Conservation (phyloP, 768 basidiomycete genomes). For the Nevesoporus exiguus region DNA sequence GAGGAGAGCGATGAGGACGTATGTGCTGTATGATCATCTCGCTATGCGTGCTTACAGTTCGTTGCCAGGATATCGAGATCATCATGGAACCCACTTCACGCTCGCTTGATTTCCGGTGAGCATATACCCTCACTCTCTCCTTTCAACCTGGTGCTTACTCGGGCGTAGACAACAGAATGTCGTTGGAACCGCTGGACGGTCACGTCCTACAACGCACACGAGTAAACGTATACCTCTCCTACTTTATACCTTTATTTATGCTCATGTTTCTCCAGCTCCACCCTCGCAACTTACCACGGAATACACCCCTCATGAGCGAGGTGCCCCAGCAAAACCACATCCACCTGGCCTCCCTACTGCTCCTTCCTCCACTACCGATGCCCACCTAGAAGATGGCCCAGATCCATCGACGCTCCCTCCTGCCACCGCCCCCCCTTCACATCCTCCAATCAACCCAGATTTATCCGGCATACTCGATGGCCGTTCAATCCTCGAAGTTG, state of each 20-base stretch:
- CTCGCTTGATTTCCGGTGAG: conserved; percentile 72
- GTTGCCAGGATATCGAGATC: conserved; percentile 76
- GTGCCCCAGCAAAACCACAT: conserved; percentile 37
- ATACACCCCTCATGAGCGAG: conserved; percentile 72
- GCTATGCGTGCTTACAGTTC: conserved; percentile 2
- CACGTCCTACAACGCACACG: conserved; percentile 33
- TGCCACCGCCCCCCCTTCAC: conserved; percentile 70
- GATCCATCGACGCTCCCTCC: conserved; percentile 65
- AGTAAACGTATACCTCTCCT: conserved; percentile 28
- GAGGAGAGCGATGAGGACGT: conserved; percentile 51
- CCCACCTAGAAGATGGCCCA: conserved; percentile 44
- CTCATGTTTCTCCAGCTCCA: conserved; percentile 24
- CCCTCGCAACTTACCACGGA: conserved; percentile 73
- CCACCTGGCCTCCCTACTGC: conserved; percentile 19
- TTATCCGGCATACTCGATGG: conserved; percentile 66
- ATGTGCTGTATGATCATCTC: conserved; percentile 10
- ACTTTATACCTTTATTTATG: not conserved
- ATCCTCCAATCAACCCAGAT: conserved; percentile 72
- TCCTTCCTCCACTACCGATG: conserved; percentile 19
- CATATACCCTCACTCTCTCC: conserved; percentile 1
- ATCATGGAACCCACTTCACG: conserved; percentile 79
- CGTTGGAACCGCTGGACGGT: conserved; percentile 30
- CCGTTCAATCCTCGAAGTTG: conserved; percentile 80
- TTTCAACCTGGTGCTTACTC: not conserved
- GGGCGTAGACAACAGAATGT: conserved; percentile 35